phyloP scores from a whole-genome alignment of 805 yeast genomes.

The Hanseniaspora mollemarum region DNA sequence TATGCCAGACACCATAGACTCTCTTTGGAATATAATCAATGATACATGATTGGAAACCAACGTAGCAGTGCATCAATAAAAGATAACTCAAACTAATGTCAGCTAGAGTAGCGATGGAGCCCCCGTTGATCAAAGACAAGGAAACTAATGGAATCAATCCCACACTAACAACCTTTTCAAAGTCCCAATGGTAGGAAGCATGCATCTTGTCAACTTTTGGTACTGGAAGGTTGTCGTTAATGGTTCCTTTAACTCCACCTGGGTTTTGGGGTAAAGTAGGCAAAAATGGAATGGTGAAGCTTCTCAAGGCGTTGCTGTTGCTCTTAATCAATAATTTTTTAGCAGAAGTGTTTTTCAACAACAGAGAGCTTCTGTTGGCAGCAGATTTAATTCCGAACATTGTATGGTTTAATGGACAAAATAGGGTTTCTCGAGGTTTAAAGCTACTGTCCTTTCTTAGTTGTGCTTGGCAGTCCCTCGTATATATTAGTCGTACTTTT shows the following conservation, averaged over 20 bases:
- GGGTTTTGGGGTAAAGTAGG: slow-evolving; percentile 70
- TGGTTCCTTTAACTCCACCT: slow-evolving; percentile 83
- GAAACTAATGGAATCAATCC: slow-evolving; percentile 67
- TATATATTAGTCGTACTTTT: no score
- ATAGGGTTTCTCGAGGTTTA: not conserved
- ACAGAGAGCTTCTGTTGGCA: slow-evolving; percentile 13
- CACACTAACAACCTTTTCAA: slow-evolving; percentile 61
- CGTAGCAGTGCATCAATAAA: slow-evolving; percentile 64
- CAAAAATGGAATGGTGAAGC: slow-evolving; percentile 37
- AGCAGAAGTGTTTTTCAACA: slow-evolving; percentile 15
- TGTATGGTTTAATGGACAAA: not conserved
- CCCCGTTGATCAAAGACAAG: slow-evolving; percentile 59
- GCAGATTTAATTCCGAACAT: slow-evolving; percentile 13
- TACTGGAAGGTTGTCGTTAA: slow-evolving; percentile 69
- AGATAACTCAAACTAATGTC: slow-evolving; percentile 62
- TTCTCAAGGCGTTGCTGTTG: slow-evolving; percentile 21
- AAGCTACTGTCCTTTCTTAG: no score
- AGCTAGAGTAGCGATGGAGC: slow-evolving; percentile 53
- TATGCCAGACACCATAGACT: slow-evolving; percentile 68
- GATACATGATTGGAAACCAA: slow-evolving; percentile 84
- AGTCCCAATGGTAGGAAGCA: slow-evolving; percentile 91
- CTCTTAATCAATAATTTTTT: slow-evolving; percentile 24
- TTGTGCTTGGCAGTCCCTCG: no score
- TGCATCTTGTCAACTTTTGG: slow-evolving; percentile 56
- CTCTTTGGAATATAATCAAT: slow-evolving; percentile 84